Evolutionary conservation across 2,329 filamentous ascomycete genomes (phyloP).

Genomic region (Scytalidium lignicola): DNA sequence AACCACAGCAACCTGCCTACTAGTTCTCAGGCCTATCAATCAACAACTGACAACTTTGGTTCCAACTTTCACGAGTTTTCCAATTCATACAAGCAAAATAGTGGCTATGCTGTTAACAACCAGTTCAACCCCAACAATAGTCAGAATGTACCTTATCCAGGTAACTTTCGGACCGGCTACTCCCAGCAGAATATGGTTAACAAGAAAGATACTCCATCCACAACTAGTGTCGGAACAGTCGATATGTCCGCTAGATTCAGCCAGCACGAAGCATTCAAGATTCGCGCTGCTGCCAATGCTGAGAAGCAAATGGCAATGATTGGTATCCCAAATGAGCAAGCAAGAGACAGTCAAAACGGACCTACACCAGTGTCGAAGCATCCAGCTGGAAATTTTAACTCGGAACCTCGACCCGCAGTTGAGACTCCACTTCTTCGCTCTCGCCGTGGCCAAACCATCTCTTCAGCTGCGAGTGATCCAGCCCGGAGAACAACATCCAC

Average conservation of each 20-base stretch:
- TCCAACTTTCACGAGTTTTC: not conserved
- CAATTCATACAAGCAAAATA: slow-evolving; percentile 1
- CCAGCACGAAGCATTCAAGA: slow-evolving; percentile 1
- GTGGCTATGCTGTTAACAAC: not conserved
- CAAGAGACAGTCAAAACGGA: not conserved
- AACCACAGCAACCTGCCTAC: not conserved
- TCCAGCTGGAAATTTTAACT: slow-evolving; percentile 8
- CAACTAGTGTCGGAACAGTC: not conserved
- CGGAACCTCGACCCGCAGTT: slow-evolving; percentile 8
- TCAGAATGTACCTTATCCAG: slow-evolving; percentile 2
- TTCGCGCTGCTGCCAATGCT: slow-evolving; percentile 1
- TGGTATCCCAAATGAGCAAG: not conserved
- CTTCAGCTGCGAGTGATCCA: slow-evolving; percentile 10
- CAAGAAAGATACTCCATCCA: not conserved
- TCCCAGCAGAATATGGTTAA: not conserved
- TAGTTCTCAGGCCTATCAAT: not conserved
- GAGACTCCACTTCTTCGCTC: slow-evolving; percentile 16
- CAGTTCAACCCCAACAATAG: not conserved
- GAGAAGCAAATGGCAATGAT: slow-evolving; percentile 1
- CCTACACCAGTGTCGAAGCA: slow-evolving; percentile 4
- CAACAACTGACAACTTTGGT: not conserved
- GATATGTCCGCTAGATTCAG: not conserved
- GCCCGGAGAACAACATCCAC: slow-evolving; percentile 4
- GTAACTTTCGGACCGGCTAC: slow-evolving; percentile 1
- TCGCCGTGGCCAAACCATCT: slow-evolving; percentile 13